Percentiles rank a stretch among this genome's conserved stretches.
Evolutionary conservation across 2,329 filamentous ascomycete genomes (phyloP).

Genomic region (Aureobasidium melanogenum): DNA sequence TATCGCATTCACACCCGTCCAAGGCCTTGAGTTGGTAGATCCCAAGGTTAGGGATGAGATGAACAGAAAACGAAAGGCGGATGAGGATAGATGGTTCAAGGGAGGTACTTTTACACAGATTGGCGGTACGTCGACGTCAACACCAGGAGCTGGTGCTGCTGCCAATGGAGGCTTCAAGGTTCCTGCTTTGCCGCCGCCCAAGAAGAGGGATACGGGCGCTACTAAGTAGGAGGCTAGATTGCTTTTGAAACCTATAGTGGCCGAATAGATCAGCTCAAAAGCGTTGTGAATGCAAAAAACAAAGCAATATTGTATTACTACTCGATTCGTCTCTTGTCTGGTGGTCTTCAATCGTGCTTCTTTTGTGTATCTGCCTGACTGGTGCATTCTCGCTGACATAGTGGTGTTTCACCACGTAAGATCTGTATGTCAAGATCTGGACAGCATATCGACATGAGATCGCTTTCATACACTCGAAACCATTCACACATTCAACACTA

Average conservation of each 20-base stretch:
- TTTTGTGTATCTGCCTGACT: too few relatives aligned
- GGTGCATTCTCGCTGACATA: too few relatives aligned
- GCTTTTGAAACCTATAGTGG: neutral
- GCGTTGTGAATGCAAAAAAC: too few relatives aligned
- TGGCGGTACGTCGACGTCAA: slow-evolving; percentile 42
- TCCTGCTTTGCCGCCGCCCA: slow-evolving; percentile 62
- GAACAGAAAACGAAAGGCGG: slow-evolving; percentile 81
- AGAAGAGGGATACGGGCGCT: slow-evolving; percentile 42
- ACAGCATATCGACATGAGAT: too few relatives aligned
- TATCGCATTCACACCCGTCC: slow-evolving; percentile 87
- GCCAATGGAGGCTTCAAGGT: slow-evolving; percentile 62
- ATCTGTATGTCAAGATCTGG: too few relatives aligned
- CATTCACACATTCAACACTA: too few relatives aligned
- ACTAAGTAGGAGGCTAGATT: neutral
- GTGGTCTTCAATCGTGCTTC: too few relatives aligned
- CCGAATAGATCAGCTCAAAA: neutral
- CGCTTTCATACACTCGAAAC: too few relatives aligned
- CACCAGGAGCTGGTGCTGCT: neutral
- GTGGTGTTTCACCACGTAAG: too few relatives aligned
- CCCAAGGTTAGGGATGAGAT: slow-evolving; percentile 84
- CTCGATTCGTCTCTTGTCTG: too few relatives aligned
- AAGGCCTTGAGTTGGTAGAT: slow-evolving; percentile 90
- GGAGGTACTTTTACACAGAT: slow-evolving; percentile 94
- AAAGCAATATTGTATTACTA: too few relatives aligned
- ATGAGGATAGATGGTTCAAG: slow-evolving; percentile 95